These are phyloP conservation scores for Elsinoe fawcettii DNA, from an alignment of 2,329 filamentous ascomycete species.

Conservation along the genomic window DNA sequence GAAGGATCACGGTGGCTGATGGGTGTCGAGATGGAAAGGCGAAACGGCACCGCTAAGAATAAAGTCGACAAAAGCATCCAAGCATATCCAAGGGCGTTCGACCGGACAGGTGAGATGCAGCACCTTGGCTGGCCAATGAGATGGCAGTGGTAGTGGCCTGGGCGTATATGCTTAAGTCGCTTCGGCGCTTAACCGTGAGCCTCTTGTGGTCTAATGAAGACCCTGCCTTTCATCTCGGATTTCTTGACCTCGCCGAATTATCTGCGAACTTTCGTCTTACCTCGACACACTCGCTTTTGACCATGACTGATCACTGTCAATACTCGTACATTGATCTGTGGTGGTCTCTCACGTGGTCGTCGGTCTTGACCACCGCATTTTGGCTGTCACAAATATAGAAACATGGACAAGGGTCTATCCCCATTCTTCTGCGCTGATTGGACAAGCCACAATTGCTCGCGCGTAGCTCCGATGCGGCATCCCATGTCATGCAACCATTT, in stretches of 20 bases:
- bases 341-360: background rate
- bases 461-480: background rate
- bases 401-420: background rate
- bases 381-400: background rate
- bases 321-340: background rate
- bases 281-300: background rate
- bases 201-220: background rate
- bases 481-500: background rate
- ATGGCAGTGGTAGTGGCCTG: background rate
- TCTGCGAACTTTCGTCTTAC: background rate
- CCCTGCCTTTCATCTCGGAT: background rate
- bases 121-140: constrained; percentile 9
- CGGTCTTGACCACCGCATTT: background rate
- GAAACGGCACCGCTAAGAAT: constrained; percentile 10
- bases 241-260: background rate
- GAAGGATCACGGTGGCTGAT: constrained; percentile 5
- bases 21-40: background rate
- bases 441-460: constrained; percentile 3
- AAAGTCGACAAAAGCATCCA: constrained; percentile 6
- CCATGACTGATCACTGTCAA: background rate
- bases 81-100: constrained; percentile 11
- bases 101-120: background rate
- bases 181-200: constrained; percentile 13
- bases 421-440: background rate
- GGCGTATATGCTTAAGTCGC: constrained; percentile 11